Evolutionary conservation across 2,329 filamentous ascomycete species (phyloP).

Genomic region (Didymella sp.): DNA sequence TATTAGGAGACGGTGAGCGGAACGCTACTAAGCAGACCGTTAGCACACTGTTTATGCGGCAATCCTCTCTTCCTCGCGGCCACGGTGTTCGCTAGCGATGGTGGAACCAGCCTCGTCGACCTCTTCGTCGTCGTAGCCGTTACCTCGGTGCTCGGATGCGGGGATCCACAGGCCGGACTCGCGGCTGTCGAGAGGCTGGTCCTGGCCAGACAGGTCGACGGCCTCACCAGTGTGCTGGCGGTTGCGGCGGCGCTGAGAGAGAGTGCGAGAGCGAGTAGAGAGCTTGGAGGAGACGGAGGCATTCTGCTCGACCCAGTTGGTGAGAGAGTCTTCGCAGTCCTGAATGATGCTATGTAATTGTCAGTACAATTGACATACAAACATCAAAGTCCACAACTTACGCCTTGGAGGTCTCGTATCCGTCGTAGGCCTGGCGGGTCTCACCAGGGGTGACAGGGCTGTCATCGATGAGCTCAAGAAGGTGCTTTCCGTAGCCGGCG

Average conservation of each 20-base stretch:
- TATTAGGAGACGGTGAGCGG: slow-evolving; percentile 33
- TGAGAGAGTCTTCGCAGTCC: slow-evolving; percentile 96
- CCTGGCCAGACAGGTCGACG: slow-evolving; percentile 82
- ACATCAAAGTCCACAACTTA: slow-evolving; percentile 36
- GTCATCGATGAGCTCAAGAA: slow-evolving; percentile 96
- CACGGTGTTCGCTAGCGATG: slow-evolving; percentile 52
- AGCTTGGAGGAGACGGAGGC: slow-evolving; percentile 87
- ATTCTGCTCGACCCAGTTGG: slow-evolving; percentile 94
- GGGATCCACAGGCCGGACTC: slow-evolving; percentile 84
- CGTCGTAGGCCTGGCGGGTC: slow-evolving; percentile 93
- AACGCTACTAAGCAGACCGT: slow-evolving; percentile 27
- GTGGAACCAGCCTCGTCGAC: slow-evolving; percentile 62
- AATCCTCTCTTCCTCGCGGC: slow-evolving; percentile 57
- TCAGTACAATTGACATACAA: slow-evolving; percentile 23
- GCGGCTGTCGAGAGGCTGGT: slow-evolving; percentile 74
- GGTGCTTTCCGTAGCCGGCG: slow-evolving; percentile 95
- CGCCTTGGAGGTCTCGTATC: slow-evolving; percentile 96
- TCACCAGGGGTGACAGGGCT: slow-evolving; percentile 96
- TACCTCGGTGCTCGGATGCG: slow-evolving; percentile 69
- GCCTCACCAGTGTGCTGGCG: slow-evolving; percentile 72
- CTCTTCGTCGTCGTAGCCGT: slow-evolving; percentile 70
- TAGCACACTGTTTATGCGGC: slow-evolving; percentile 39
- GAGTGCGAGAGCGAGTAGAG: slow-evolving; percentile 82
- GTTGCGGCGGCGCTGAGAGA: slow-evolving; percentile 78
- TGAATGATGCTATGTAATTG: slow-evolving; percentile 77